phyloP scores from a whole-genome alignment of 169 alveolate species.

The Babesia ovata region DNA sequence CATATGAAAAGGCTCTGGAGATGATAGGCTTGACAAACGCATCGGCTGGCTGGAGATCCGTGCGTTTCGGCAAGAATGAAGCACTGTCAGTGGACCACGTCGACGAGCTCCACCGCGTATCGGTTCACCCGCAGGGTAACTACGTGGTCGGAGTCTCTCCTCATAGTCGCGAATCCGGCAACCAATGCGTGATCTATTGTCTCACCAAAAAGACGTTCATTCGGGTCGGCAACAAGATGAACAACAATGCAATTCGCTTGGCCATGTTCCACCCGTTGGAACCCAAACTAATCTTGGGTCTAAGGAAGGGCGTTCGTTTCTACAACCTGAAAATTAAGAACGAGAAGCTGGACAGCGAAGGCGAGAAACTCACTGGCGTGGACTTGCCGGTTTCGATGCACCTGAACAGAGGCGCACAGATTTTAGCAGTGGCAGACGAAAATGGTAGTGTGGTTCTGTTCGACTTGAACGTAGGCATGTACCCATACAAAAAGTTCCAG shows the following conservation, averaged over 20 bases:
- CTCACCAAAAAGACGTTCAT: constrained; percentile 48
- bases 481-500: constrained; percentile 63
- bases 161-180: constrained; percentile 28
- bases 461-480: constrained; percentile 58
- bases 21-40: constrained; percentile 9
- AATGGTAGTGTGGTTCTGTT: constrained; percentile 40
- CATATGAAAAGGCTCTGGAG: constrained; percentile 24
- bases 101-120: constrained; percentile 25
- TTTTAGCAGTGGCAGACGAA: constrained; percentile 49
- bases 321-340: constrained; percentile 47
- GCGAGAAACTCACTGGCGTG: constrained; percentile 49
- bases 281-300: constrained; percentile 60
- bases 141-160: constrained; percentile 59
- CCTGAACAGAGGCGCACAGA: constrained; percentile 41
- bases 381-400: constrained; percentile 65
- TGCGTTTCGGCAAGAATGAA: constrained; percentile 1
- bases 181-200: constrained; percentile 64
- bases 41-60: constrained; percentile 9
- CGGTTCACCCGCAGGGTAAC: constrained; percentile 47
- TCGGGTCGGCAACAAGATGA: constrained; percentile 55
- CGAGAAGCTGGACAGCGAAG: constrained; percentile 38
- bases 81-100: constrained; percentile 46
- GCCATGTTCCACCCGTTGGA: constrained; percentile 69
- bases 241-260: constrained; percentile 43
- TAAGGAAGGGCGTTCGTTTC: constrained; percentile 51